A percentile compares a stretch with the other conserved stretches of the same genome.
Conservation (phyloP, 1,139 yeast species). For the Kurtzmaniella natalensis region DNA sequence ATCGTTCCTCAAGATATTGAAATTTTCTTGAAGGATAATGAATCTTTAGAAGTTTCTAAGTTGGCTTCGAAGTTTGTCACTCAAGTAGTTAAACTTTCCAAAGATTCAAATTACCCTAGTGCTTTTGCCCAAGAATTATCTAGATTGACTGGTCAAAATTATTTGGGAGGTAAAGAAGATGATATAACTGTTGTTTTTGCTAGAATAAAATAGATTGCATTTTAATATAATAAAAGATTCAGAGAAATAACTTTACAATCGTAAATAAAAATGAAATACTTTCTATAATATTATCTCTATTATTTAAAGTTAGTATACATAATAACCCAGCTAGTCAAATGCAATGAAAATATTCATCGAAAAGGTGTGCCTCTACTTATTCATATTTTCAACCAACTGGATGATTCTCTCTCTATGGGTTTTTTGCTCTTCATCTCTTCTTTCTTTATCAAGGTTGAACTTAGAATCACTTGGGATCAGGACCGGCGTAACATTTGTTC, state of each 20-base stretch:
- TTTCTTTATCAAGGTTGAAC: slow-evolving; percentile 38
- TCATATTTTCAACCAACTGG: slow-evolving; percentile 39
- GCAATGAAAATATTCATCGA: too few species aligned
- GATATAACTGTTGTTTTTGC: slow-evolving; percentile 83
- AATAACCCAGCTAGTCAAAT: too few species aligned
- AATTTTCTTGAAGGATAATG: slow-evolving; percentile 45
- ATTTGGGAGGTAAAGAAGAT: slow-evolving; percentile 92
- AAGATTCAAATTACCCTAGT: slow-evolving; percentile 71
- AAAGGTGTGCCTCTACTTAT: slow-evolving; percentile 13
- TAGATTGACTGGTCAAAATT: slow-evolving; percentile 61
- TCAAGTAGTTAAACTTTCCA: slow-evolving; percentile 65
- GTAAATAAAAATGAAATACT: too few species aligned
- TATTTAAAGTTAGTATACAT: too few species aligned
- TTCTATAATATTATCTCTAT: too few species aligned
- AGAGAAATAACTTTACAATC: too few species aligned
- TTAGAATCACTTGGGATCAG: slow-evolving; percentile 45
- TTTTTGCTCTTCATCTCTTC: slow-evolving; percentile 29
- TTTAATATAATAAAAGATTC: too few species aligned
- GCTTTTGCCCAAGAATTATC: slow-evolving; percentile 84
- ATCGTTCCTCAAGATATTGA: slow-evolving; percentile 72
- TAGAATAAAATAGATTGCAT: slow-evolving; percentile 39
- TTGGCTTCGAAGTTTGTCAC: slow-evolving; percentile 58
- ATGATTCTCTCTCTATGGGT: slow-evolving; percentile 39
- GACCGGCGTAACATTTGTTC: slow-evolving; percentile 38
- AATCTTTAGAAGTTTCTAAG: slow-evolving; percentile 19